Evolutionary conservation across 495 filamentous ascomycete species (phyloP), one percentile per base, ranked within the genome.

Genomic region (Penicillium turbatum): DNA sequence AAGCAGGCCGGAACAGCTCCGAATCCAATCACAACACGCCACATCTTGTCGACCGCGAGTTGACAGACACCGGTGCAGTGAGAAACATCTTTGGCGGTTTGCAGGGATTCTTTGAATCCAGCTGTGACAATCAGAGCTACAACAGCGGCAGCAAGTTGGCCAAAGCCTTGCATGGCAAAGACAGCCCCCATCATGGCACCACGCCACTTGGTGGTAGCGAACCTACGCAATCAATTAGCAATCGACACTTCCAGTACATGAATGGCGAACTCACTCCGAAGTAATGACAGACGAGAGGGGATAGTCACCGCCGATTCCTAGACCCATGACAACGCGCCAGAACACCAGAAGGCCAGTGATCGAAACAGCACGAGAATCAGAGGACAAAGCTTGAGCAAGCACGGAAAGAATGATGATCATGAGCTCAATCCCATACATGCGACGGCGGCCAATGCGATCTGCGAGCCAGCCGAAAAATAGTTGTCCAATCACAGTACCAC

Each of bases 141-240:
- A 32, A 91, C 76, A 4, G 86, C 86, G 44, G 84, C 87, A 17
- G 71, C 73, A 53, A 91, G 79, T 68, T 90, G 86, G 52, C 89
- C 88, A 52, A 92, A 75, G 54, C 87, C 87, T 64, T 92, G 89
- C 82, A 90, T 91, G 55, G 87, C 82, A 62, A 93, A 92, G 39
- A 93, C 88, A 12, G 86, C 79, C n/a, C 79, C 84, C 86, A 93
- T 90, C 89, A 95, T 92, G 41, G 85, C 86, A 45, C 89, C 89
- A 49, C 89, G 79, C 85, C 86, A 89, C 65, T 89, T 86, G 42
- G 87, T 92, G 5, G 86, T 89, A 17, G 88, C 88, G 65, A 90
- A 91, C 67, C 81, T 85, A 60, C 7, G 46, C n/a, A 46, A 11
- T 37, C 4, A 32, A 30, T 53, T 13, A 59, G 65, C 52, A 42